Evolutionary conservation across 2,329 filamentous ascomycete species (phyloP).

Genomic region (Claviceps quebecensis): DNA sequence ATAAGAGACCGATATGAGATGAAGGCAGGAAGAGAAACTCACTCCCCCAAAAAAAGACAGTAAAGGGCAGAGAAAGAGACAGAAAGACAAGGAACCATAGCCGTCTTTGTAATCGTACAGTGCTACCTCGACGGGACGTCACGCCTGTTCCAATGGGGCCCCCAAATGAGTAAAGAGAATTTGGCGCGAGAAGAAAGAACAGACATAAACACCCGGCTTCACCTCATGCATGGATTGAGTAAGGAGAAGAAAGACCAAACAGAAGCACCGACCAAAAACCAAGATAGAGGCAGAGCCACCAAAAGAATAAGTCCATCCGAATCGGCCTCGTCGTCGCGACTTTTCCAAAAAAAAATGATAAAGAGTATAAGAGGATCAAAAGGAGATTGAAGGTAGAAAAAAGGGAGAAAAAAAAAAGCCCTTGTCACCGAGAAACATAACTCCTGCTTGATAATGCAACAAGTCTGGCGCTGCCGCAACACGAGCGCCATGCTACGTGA

Average conservation of each 20-base stretch:
- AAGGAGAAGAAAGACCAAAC: neutral
- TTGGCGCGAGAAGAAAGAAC: neutral
- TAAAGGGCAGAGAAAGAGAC: no score
- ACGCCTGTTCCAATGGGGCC: no score
- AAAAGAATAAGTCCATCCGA: neutral
- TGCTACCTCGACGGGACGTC: no score
- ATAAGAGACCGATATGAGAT: no score
- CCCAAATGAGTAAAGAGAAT: no score
- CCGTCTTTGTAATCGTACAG: no score
- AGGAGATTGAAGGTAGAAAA: neutral
- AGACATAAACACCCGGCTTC: neutral
- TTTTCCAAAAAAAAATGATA: conserved; percentile 7
- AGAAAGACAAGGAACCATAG: no score
- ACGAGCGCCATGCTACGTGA: conserved; percentile 21
- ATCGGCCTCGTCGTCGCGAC: neutral
- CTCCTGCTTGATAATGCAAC: no score
- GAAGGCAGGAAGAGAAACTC: no score
- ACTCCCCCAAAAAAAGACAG: no score
- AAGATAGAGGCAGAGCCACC: neutral
- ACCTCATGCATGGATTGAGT: neutral
- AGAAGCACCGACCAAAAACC: conserved; percentile 5
- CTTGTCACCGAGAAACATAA: neutral
- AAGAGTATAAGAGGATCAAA: neutral
- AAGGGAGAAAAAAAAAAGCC: conserved; percentile 6
- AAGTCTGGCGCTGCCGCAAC: no score